phyloP scores from a whole-genome alignment of 108 stramenopile species.

The Cyclotella distinguenda region DNA sequence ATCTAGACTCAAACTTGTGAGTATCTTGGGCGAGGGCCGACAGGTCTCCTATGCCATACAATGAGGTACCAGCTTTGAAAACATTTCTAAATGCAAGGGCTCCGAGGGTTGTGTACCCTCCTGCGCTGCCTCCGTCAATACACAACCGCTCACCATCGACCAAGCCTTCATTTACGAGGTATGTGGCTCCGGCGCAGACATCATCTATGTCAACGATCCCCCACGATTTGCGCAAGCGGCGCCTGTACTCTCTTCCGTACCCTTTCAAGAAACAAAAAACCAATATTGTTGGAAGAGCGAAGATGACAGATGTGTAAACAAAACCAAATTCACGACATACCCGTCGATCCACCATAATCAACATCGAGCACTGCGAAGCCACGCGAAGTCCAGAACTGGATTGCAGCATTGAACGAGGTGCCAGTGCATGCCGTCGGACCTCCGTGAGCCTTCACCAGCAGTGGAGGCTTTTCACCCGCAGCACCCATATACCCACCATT shows the following conservation, averaged over 20 bases:
- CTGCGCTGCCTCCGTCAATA: constrained; percentile 85
- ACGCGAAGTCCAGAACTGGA: constrained; percentile 82
- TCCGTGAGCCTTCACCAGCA: constrained; percentile 84
- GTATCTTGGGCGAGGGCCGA: constrained; percentile 74
- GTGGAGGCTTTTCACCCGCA: constrained; percentile 55
- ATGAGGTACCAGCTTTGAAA: constrained; percentile 75
- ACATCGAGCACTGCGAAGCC: constrained; percentile 87
- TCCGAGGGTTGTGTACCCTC: constrained; percentile 81
- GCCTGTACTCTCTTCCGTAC: constrained; percentile 75
- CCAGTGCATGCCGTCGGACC: constrained; percentile 75
- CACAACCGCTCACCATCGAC: constrained; percentile 66
- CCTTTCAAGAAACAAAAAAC: no score
- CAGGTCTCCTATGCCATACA: constrained; percentile 80
- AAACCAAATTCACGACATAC: no score
- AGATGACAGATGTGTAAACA: no score
- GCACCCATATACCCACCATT: constrained; percentile 47
- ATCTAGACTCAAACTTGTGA: constrained; percentile 83
- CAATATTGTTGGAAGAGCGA: no score
- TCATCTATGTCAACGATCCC: constrained; percentile 83
- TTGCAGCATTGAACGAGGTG: constrained; percentile 64
- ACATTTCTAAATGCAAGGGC: constrained; percentile 68
- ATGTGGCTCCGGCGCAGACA: constrained; percentile 67
- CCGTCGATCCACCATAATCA: constrained; percentile 79
- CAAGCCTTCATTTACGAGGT: constrained; percentile 58
- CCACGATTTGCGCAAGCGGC: constrained; percentile 64